Base-by-base conservation (phyloP, 1,139 yeast species). In the Candida pseudocylindracea region DNA sequence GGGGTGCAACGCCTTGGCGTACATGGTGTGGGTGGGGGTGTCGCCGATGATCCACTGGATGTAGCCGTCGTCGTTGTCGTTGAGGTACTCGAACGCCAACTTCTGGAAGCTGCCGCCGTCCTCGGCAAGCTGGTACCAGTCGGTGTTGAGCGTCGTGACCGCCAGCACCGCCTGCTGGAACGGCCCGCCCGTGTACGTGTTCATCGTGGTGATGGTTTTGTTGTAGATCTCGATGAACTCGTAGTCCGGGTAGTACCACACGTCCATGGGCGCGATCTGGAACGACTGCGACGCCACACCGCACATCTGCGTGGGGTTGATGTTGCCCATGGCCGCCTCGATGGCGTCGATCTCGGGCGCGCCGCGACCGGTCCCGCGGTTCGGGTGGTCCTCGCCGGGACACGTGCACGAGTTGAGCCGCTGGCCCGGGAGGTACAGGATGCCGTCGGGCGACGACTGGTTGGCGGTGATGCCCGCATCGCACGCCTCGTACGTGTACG, bases 401-500 rank as follows among this genome's bases (percentile, higher is more conserved):
- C 55, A 51, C 2, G 43, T 40, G 29, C 43, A 40, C 12, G 32
- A 3, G 45, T 60, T 68, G 37, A 80, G 56, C 36, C 65, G 63
- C 54, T 79, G 92, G 24, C 93, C 93, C 1, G 81, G 80, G 30
- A 80, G 55, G 44, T 66, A 74, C 9, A 80, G 72, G 33, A 79
- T 63, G 31, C 93, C 93, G 51, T 79, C 93, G 1, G 75, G 60
- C 0, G 81, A 64, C 10, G 83, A 72, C 53, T 80, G 93, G 47
- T 80, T 80, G n/a, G 92, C 74, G 8, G 93, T 78, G 38, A 79
- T 79, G 39, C 93, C 93, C 6, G 79, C 79, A 57, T 80, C 93
- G 55, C 93, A 80, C 12, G 66, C 52, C 30, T 71, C 68, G 47
- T 80, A 80, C n/a, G 81, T 60, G 45, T 79, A 80, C 3, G 93